These are phyloP conservation scores for Gilbertella persicaria DNA, from an alignment of 371 early-diverging fungal genomes.

Conservation along the genomic window DNA sequence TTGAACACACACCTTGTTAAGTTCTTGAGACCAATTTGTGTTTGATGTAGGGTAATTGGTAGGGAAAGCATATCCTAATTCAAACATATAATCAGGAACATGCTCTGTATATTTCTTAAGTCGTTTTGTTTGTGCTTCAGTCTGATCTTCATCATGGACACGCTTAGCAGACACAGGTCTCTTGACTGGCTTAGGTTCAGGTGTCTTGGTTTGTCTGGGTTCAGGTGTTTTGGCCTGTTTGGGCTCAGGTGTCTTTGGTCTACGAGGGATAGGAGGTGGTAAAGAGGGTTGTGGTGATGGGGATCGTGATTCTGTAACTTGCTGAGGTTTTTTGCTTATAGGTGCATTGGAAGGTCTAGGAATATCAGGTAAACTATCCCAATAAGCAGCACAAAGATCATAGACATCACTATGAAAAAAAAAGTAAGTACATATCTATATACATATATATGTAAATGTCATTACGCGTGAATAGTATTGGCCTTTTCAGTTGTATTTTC, in stretches of 20 bases:
- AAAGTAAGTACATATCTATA: neutral
- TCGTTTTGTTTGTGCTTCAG: neutral
- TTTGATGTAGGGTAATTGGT: conserved; percentile 5
- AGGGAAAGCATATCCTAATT: conserved; percentile 10
- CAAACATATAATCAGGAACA: conserved; percentile 18
- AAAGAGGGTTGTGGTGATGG: neutral
- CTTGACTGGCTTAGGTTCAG: too few species aligned
- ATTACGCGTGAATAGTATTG: conserved; percentile 29
- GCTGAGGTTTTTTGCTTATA: neutral
- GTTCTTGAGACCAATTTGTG: conserved; percentile 13
- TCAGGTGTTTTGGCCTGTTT: too few species aligned
- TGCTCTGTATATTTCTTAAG: conserved; percentile 2
- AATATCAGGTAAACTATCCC: conserved; percentile 10
- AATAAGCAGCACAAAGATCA: conserved; percentile 30
- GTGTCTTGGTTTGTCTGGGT: too few species aligned
- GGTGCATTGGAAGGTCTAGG: conserved; percentile 19
- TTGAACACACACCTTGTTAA: conserved; percentile 23
- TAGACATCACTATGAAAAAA: conserved; percentile 25
- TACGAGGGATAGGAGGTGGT: too few species aligned
- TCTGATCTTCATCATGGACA: too few species aligned
- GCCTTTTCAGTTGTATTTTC: conserved; percentile 33
- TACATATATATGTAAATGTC: neutral
- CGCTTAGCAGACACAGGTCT: too few species aligned
- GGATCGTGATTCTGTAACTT: too few species aligned
- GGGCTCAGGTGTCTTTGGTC: too few species aligned